Evolutionary conservation across 2,329 filamentous ascomycete genomes (phyloP).

Genomic region (Conoideocrella luteorostrata): DNA sequence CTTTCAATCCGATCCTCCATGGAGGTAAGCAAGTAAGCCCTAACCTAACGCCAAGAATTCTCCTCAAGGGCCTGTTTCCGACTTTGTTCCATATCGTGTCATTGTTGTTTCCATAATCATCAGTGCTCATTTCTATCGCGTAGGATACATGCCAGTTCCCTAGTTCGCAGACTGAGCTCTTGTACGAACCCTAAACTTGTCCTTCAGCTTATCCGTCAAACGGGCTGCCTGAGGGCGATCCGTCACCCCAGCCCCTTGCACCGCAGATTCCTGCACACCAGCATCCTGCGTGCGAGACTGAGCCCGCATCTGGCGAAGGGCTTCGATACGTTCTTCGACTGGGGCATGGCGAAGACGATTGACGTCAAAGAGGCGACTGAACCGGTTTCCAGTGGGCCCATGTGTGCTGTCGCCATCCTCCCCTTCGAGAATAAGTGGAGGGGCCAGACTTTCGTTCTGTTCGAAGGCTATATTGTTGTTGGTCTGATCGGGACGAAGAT

Average conservation of each 20-base stretch:
- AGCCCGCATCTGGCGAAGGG: constrained; percentile 39
- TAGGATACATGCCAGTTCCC: no score
- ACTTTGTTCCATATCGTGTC: not conserved
- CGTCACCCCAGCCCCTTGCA: constrained; percentile 20
- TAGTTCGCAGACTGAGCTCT: constrained; percentile 31
- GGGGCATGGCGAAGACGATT: constrained; percentile 52
- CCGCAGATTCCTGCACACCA: constrained; percentile 18
- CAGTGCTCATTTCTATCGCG: no score
- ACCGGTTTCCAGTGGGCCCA: constrained; percentile 33
- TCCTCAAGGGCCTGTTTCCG: no score
- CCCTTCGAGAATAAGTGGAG: constrained; percentile 34
- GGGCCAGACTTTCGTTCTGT: constrained; percentile 24
- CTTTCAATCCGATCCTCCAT: not conserved
- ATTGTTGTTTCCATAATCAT: not conserved
- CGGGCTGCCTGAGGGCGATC: constrained; percentile 34
- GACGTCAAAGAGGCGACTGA: constrained; percentile 50
- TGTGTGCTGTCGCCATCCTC: constrained; percentile 26
- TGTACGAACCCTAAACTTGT: constrained; percentile 47
- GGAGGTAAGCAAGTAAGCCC: no score
- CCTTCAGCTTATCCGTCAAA: constrained; percentile 43
- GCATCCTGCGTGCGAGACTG: constrained; percentile 17
- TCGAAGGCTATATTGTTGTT: constrained; percentile 12
- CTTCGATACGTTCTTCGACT: constrained; percentile 55
- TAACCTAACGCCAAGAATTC: not conserved
- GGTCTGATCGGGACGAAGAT: constrained; percentile 38